These are phyloP conservation scores for Boletus pseudopeckii DNA, from an alignment of 768 basidiomycete species.

Conservation along the genomic window DNA sequence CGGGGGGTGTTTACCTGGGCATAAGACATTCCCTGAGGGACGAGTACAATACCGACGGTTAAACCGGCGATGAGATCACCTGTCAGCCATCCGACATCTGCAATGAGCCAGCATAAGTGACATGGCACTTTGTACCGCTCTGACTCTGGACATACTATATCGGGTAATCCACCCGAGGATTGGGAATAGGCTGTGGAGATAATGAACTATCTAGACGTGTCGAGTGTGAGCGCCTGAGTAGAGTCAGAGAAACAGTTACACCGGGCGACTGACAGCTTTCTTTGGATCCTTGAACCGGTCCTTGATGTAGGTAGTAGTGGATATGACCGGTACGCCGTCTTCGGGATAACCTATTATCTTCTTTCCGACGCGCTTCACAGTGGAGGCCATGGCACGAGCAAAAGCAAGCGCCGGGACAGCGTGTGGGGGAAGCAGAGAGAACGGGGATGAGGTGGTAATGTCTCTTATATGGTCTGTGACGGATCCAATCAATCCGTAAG, in stretches of 20 bases:
- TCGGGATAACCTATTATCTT: slow-evolving; percentile 60
- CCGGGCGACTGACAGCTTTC: slow-evolving; percentile 40
- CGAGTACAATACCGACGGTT: slow-evolving; percentile 93
- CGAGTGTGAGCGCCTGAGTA: background rate
- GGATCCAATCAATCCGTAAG: background rate
- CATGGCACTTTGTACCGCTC: background rate
- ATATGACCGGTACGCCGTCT: slow-evolving; percentile 53
- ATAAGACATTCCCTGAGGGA: slow-evolving; percentile 93
- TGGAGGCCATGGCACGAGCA: slow-evolving; percentile 31
- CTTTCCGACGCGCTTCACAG: slow-evolving; percentile 52
- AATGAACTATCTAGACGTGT: slow-evolving; percentile 48
- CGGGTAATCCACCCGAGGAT: slow-evolving; percentile 81
- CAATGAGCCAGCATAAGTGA: background rate
- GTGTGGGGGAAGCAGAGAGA: background rate
- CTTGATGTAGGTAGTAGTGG: slow-evolving; percentile 53
- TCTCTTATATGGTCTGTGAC: background rate
- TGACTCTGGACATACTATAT: slow-evolving; percentile 59
- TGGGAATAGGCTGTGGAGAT: slow-evolving; percentile 76
- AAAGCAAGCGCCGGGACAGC: background rate
- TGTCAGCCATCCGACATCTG: slow-evolving; percentile 75
- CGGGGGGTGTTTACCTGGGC: slow-evolving; percentile 48
- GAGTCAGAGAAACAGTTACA: background rate
- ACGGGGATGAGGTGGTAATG: background rate
- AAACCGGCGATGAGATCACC: slow-evolving; percentile 89
- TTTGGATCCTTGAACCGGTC: slow-evolving; percentile 44